Percentiles rank a stretch among this genome's conserved stretches.
phyloP scores from a whole-genome alignment of 129 eudicot genomes.

The Smallanthus sonchifolius region DNA sequence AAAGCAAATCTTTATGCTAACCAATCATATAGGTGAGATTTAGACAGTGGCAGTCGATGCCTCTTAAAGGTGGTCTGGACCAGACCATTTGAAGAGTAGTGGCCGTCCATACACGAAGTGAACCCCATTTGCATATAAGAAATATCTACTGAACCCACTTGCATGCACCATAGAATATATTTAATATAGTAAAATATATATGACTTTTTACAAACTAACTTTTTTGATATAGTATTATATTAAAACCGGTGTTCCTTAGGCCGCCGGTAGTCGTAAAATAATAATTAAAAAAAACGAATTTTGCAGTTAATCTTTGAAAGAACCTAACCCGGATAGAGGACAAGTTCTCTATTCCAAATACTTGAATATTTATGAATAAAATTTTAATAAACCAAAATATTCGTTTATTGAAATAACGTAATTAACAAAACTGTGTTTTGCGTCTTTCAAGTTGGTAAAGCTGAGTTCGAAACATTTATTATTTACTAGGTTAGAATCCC shows the following conservation, averaged over 20 bases:
- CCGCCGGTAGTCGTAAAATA: background rate
- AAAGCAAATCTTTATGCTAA: too few species aligned
- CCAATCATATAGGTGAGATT: background rate
- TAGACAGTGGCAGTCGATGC: background rate
- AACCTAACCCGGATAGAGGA: background rate
- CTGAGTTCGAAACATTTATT: too few species aligned
- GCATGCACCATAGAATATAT: background rate
- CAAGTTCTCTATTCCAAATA: too few species aligned
- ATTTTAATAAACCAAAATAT: too few species aligned
- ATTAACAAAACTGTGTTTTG: too few species aligned
- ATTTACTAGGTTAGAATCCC: too few species aligned
- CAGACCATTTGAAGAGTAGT: constrained; percentile 11
- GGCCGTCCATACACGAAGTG: constrained; percentile 1
- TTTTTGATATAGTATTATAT: background rate
- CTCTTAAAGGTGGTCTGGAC: background rate
- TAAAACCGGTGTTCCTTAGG: background rate
- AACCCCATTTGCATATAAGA: constrained; percentile 12
- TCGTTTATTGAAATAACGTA: too few species aligned
- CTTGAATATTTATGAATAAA: too few species aligned
- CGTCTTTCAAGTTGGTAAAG: too few species aligned
- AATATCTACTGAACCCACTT: constrained; percentile 19
- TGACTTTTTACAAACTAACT: background rate
- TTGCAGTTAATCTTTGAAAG: background rate
- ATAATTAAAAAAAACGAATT: background rate
- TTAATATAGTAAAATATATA: background rate